Base-by-base conservation (phyloP, 208 protist species). In the Leptomonas seymouri region DNA sequence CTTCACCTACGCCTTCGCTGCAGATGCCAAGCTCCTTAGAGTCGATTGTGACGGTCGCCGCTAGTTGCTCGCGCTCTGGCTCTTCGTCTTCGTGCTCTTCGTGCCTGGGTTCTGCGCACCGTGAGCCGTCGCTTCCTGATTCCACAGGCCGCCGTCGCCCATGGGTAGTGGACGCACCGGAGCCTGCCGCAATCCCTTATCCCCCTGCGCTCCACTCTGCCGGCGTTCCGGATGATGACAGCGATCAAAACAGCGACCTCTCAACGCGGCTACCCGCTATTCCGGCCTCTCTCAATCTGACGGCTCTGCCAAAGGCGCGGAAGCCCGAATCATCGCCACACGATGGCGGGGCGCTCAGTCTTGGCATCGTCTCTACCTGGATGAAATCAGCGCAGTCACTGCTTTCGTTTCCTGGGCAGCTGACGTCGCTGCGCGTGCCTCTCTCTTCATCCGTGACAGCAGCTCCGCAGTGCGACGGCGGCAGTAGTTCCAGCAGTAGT, bases 391-490 rank as follows among this genome's bases (percentile, higher is more conserved):
- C 61, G 25, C 46, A 67, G 45, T 8, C 46, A 21, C 21, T 50
- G 25, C 21, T 48, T 48, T 18, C 31, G 14, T 15, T 48, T 2
- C 21, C 61, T 8, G 16, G 20, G 8, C 30, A 25, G 48, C 48
- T 67, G 11, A 45, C 25, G 14, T 67, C 61, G 34, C 49, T 67
- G 49, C 61, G 49, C 3, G 61, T 67, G 34, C 61, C 61, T 30
- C 42, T 63, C 1, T 63, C 57, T 2, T 21, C 57, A 27, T 12
- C 21, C 34, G 34, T 9, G 7, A 39, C 34, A 9, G 34, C 27
- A 8, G 14, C 31, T 3, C 30, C 39, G 27, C 21, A 4, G 42
- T 23, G 28, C 36, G 49, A n/a, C 30, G 61, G 0, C 30, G 25
- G 4, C 44, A 51, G n/a, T 20, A 21, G 18, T 9, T 30, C 21